Percentiles rank a stretch among this genome's conserved stretches.
Conservation (phyloP, 306 rosid genomes). For the Mimosa bimucronata region DNA sequence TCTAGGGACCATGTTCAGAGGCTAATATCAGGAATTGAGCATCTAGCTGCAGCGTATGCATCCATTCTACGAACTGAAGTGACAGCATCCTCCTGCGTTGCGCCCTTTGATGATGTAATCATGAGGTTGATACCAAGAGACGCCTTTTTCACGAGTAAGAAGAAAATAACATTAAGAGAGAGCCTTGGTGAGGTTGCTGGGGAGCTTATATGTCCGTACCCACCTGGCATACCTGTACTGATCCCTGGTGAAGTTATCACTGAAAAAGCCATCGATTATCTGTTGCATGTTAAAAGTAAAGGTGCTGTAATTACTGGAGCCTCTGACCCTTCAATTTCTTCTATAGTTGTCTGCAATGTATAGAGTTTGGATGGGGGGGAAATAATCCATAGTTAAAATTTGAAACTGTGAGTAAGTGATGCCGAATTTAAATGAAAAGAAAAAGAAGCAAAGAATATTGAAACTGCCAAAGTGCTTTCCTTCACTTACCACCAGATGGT, state of each 20-base stretch:
- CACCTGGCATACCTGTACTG: slow-evolving; percentile 85
- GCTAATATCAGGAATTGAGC: slow-evolving; percentile 65
- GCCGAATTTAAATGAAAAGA: not conserved
- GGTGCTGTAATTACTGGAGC: slow-evolving; percentile 76
- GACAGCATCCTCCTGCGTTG: slow-evolving; percentile 10
- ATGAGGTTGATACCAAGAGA: slow-evolving; percentile 77
- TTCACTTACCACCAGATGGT: slow-evolving; percentile 1
- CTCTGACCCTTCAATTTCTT: slow-evolving; percentile 71
- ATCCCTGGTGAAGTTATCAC: slow-evolving; percentile 81
- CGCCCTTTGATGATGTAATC: slow-evolving; percentile 56
- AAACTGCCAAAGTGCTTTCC: slow-evolving; percentile 20
- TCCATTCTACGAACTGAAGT: slow-evolving; percentile 37
- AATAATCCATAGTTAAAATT: slow-evolving; percentile 20
- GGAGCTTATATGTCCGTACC: slow-evolving; percentile 84
- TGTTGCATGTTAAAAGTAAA: slow-evolving; percentile 55
- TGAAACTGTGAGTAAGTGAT: not conserved
- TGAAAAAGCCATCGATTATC: slow-evolving; percentile 61
- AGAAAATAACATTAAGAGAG: slow-evolving; percentile 54
- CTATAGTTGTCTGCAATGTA: slow-evolving; percentile 64
- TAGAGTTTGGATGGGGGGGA: slow-evolving; percentile 21
- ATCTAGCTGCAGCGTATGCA: slow-evolving; percentile 45
- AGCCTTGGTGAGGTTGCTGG: slow-evolving; percentile 75
- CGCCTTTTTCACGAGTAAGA: slow-evolving; percentile 74
- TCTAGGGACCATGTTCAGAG: slow-evolving; percentile 62
- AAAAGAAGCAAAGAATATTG: not conserved